Percentiles rank a stretch among this genome's conserved stretches.
Evolutionary conservation across 768 basidiomycete species (phyloP).

Genomic region (Steccherinum ochraceum): DNA sequence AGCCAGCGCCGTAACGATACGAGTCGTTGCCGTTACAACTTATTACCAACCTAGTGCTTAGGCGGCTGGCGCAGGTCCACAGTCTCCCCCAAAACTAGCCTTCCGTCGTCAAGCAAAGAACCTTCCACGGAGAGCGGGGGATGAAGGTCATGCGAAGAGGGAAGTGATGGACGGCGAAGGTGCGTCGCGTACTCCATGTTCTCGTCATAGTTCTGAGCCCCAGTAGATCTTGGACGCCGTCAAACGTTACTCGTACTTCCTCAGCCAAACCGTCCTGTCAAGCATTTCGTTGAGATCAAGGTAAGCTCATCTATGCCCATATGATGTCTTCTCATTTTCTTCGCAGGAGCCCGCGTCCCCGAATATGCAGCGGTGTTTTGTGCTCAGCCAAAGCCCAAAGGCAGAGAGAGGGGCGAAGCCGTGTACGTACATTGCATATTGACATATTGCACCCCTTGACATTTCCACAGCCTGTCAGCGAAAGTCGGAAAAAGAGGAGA

Average conservation of each 20-base stretch:
- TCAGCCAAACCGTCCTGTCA: conserved; percentile 96
- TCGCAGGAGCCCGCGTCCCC: conserved; percentile 79
- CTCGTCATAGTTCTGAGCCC: no score
- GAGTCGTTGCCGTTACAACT: no score
- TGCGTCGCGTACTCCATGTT: conserved; percentile 19
- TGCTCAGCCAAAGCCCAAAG: conserved; percentile 79
- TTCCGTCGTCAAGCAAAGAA: conserved; percentile 38
- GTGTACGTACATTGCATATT: conserved; percentile 39
- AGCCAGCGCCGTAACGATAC: no score
- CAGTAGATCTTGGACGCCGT: conserved; percentile 83
- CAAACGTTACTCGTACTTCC: conserved; percentile 94
- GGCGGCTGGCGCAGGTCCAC: conserved; percentile 32
- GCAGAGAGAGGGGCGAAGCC: conserved; percentile 79
- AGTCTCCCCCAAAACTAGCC: conserved; percentile 21
- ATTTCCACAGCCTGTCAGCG: conserved; percentile 66
- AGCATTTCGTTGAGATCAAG: conserved; percentile 97
- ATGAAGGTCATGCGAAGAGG: conserved; percentile 60
- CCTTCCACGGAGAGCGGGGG: conserved; percentile 59
- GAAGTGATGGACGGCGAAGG: conserved; percentile 89
- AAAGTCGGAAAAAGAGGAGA: conserved; percentile 97
- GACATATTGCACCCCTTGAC: not conserved
- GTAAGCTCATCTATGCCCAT: conserved; percentile 30
- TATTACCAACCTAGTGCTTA: no score
- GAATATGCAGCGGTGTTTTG: conserved; percentile 88
- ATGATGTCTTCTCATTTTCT: not conserved